Evolutionary conservation across 192 early-diverging fungal species (phyloP).

Genomic region (Backusella sp.): DNA sequence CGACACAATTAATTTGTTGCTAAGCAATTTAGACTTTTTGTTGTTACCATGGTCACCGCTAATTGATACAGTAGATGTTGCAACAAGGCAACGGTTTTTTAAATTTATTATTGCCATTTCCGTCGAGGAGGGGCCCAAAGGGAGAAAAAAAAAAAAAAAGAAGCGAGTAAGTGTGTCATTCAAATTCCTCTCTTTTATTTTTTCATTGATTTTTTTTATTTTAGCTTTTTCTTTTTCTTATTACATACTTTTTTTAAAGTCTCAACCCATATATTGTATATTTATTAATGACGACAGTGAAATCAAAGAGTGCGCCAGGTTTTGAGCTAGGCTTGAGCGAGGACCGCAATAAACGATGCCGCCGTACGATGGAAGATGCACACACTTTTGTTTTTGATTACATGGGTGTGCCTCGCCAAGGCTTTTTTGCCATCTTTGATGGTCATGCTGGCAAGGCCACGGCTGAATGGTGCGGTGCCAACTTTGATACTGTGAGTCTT

Average conservation of each 20-base stretch:
- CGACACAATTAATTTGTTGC: background rate
- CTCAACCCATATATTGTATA: background rate
- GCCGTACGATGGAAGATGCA: conserved; percentile 98
- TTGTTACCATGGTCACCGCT: background rate
- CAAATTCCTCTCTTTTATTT: background rate
- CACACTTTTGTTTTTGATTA: conserved; percentile 86
- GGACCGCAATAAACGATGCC: conserved; percentile 86
- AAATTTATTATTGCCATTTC: background rate
- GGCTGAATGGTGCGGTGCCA: conserved; percentile 93
- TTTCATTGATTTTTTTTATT: conserved; percentile 1
- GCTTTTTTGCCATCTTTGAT: conserved; percentile 95
- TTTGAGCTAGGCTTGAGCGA: conserved; percentile 75
- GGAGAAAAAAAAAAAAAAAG: background rate
- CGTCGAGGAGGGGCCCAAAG: background rate
- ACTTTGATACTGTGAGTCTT: conserved; percentile 71
- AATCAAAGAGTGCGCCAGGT: conserved; percentile 25
- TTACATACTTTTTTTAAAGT: background rate
- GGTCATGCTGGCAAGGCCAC: conserved; percentile 95
- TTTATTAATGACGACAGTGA: background rate
- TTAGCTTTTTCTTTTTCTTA: conserved; percentile 10
- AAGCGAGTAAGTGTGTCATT: background rate
- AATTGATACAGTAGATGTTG: background rate
- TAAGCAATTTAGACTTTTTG: background rate
- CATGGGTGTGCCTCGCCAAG: conserved; percentile 73
- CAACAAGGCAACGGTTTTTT: background rate